Conservation (phyloP, 2,329 filamentous ascomycete species). For the Elsinoe fawcettii region DNA sequence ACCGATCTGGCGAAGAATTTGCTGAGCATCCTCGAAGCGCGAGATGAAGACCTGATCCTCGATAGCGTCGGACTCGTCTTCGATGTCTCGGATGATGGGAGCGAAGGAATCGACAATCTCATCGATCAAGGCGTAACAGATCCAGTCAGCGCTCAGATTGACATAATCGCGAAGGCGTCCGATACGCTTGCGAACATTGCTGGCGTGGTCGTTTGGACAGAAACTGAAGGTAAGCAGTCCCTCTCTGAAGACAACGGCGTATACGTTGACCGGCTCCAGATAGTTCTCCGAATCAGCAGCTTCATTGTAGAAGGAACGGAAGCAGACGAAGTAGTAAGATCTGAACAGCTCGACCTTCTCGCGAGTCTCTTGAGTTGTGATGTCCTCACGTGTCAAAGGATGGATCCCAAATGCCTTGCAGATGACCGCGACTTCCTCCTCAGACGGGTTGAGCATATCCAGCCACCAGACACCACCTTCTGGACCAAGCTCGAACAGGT, state of each 20-base stretch:
- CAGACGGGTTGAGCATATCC: constrained; percentile 82
- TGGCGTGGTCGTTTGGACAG: constrained; percentile 74
- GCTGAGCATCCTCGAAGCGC: constrained; percentile 78
- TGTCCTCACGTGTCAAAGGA: constrained; percentile 92
- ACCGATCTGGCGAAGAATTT: constrained; percentile 81
- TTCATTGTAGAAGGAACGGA: constrained; percentile 82
- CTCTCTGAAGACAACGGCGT: constrained; percentile 93
- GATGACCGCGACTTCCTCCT: constrained; percentile 78
- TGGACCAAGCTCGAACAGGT: constrained; percentile 66
- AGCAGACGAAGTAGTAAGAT: constrained; percentile 96
- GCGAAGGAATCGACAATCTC: constrained; percentile 96
- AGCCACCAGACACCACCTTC: constrained; percentile 96
- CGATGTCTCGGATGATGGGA: constrained; percentile 78
- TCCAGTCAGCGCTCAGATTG: constrained; percentile 92
- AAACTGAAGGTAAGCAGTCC: constrained; percentile 94
- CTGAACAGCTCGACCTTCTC: constrained; percentile 98
- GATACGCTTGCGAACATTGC: constrained; percentile 85
- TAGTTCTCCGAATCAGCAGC: constrained; percentile 73
- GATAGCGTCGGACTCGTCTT: constrained; percentile 81
- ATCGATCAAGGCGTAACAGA: constrained; percentile 97
- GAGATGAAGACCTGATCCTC: constrained; percentile 94
- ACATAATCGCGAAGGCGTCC: constrained; percentile 90
- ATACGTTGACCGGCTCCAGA: constrained; percentile 91
- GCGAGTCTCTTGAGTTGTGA: constrained; percentile 86
- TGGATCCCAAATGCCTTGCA: constrained; percentile 95